A percentile compares a stretch with the other conserved stretches of the same genome.
These are phyloP conservation scores for Fomitopsis pinicola DNA, from an alignment of 1,284 basidiomycete species.

Conservation along the genomic window DNA sequence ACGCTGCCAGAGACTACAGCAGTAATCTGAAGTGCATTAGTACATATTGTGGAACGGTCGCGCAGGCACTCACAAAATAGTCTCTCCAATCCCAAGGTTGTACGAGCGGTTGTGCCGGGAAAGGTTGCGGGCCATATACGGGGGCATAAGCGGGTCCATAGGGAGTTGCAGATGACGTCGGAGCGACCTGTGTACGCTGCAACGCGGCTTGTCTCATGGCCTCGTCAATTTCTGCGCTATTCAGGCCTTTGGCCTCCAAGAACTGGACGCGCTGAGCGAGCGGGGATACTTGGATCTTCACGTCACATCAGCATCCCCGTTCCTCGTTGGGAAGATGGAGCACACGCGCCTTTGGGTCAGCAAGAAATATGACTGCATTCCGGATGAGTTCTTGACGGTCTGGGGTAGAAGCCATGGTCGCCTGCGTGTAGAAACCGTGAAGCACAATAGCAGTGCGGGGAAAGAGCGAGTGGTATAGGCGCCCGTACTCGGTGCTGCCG, in stretches of 20 bases:
- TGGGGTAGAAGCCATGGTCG: slow-evolving; percentile 22
- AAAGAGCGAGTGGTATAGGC: neutral
- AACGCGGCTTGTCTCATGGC: slow-evolving; percentile 66
- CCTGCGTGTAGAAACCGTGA: slow-evolving; percentile 32
- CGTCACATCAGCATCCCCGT: slow-evolving; percentile 4
- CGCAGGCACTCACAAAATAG: slow-evolving; percentile 71
- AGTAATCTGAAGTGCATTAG: slow-evolving; percentile 66
- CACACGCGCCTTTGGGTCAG: slow-evolving; percentile 62
- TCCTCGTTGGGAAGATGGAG: neutral
- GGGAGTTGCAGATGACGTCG: slow-evolving; percentile 14
- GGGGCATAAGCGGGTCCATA: slow-evolving; percentile 31
- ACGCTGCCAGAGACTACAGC: slow-evolving; percentile 88
- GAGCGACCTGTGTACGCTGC: slow-evolving; percentile 20
- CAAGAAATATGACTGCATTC: slow-evolving; percentile 79
- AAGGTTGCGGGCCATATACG: slow-evolving; percentile 40
- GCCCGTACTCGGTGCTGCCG: neutral
- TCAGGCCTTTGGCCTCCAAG: slow-evolving; percentile 91
- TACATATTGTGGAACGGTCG: neutral
- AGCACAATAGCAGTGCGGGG: neutral
- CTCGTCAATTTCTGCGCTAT: slow-evolving; percentile 80
- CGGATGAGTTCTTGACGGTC: slow-evolving; percentile 71
- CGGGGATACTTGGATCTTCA: slow-evolving; percentile 69
- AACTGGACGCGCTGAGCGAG: slow-evolving; percentile 88
- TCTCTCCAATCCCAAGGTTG: slow-evolving; percentile 89
- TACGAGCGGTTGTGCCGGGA: slow-evolving; percentile 35